Evolutionary conservation across 352 stramenopile species (phyloP).

Genomic region (Phytophthora nicotianae): DNA sequence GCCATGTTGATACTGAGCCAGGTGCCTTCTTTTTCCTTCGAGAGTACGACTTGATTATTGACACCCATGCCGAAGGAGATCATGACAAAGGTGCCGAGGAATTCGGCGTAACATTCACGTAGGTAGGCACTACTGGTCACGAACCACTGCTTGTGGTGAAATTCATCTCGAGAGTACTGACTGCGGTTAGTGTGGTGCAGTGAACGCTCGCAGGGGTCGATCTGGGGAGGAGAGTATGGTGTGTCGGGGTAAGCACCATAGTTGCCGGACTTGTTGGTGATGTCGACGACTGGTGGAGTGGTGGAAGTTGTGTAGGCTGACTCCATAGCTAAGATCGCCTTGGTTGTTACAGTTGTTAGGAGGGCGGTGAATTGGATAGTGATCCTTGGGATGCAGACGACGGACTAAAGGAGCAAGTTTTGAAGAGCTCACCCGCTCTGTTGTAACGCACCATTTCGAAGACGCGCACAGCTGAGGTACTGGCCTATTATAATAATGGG

Average conservation of each 20-base stretch:
- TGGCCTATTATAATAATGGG: not conserved
- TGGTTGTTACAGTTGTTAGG: not conserved
- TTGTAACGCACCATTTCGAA: not conserved
- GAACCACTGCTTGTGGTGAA: conserved; percentile 29
- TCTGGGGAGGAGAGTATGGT: conserved; percentile 17
- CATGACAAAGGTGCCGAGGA: conserved; percentile 55
- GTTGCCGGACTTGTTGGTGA: conserved; percentile 31
- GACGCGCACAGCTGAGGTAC: not conserved
- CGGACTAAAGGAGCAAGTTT: not conserved
- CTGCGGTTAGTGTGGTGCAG: conserved; percentile 42
- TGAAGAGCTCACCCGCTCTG: not conserved
- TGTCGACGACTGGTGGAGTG: conserved; percentile 32
- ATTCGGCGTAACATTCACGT: conserved; percentile 51
- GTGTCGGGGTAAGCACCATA: conserved; percentile 35
- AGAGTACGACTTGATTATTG: conserved; percentile 64
- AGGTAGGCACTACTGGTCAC: conserved; percentile 33
- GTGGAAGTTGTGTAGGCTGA: conserved; percentile 16
- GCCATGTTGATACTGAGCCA: conserved; percentile 65
- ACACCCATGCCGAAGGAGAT: conserved; percentile 66
- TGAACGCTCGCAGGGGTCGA: conserved; percentile 31
- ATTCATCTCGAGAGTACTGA: conserved; percentile 26
- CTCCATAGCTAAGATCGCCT: conserved; percentile 26
- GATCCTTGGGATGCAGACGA: not conserved
- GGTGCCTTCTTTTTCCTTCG: conserved; percentile 50
- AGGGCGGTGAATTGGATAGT: conserved; percentile 18